Conservation (phyloP, 176 grass and related monocot species). For the Sorghum bicolor region DNA sequence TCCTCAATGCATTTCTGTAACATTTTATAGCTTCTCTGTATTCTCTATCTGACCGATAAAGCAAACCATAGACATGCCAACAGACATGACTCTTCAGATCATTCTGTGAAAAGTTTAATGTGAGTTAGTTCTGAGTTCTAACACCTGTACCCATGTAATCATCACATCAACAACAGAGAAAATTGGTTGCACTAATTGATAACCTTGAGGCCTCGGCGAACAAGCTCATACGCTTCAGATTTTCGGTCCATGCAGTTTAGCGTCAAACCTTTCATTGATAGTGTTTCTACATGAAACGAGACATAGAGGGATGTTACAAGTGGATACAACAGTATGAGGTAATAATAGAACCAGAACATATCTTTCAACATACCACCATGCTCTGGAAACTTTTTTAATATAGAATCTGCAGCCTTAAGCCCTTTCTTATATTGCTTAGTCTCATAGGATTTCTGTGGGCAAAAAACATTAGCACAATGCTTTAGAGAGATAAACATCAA, state of each 20-base stretch:
- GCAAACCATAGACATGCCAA: conserved; percentile 99
- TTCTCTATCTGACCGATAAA: conserved; percentile 97
- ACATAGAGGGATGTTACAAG: neutral
- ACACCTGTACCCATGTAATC: neutral
- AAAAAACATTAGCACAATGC: conserved; percentile 27
- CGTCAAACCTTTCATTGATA: conserved; percentile 99
- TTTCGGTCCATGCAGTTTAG: conserved; percentile 99
- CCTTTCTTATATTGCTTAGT: conserved; percentile 99
- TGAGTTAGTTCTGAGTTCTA: neutral
- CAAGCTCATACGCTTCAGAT: conserved; percentile 97
- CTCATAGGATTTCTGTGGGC: conserved; percentile 96
- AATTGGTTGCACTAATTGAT: conserved; percentile 6
- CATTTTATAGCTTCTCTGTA: conserved; percentile 99
- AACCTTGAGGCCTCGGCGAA: conserved; percentile 96
- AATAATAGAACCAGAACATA: neutral
- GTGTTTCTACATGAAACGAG: conserved; percentile 68
- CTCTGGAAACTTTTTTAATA: conserved; percentile 96
- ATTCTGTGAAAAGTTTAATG: conserved; percentile 53
- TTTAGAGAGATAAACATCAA: neutral
- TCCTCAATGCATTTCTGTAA: conserved; percentile 98
- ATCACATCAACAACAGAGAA: neutral
- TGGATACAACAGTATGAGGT: conserved; percentile 9
- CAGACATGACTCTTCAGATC: conserved; percentile 99
- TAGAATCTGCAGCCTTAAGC: conserved; percentile 93
- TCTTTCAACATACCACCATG: conserved; percentile 77